phyloP scores from a whole-genome alignment of 345 rosid genomes.

The Cochlearia excelsa region DNA sequence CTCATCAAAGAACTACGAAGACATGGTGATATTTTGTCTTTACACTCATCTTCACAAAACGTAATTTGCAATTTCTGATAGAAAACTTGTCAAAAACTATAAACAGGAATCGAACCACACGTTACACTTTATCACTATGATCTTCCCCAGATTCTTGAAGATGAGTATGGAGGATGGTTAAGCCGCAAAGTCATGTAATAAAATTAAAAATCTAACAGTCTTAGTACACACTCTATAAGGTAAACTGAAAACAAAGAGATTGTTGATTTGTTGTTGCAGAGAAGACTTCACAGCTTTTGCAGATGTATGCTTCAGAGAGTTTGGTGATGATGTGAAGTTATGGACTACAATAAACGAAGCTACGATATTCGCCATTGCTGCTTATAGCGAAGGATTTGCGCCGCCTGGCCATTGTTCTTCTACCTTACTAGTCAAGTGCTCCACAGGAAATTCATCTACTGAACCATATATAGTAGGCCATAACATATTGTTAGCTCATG shows the following conservation, averaged over 20 bases:
- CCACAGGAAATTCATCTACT: slow-evolving; percentile 56
- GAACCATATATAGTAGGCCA: slow-evolving; percentile 71
- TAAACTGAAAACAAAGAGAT: background rate
- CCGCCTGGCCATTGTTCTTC: slow-evolving; percentile 52
- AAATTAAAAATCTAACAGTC: background rate
- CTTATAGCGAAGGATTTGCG: slow-evolving; percentile 32
- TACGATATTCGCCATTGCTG: slow-evolving; percentile 36
- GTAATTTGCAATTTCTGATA: background rate
- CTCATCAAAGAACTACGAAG: slow-evolving; percentile 47
- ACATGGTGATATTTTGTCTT: slow-evolving; percentile 37
- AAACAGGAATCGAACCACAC: slow-evolving; percentile 61
- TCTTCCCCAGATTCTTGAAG: slow-evolving; percentile 70
- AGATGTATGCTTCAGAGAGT: slow-evolving; percentile 71
- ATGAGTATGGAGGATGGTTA: slow-evolving; percentile 75
- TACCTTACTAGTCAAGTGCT: slow-evolving; percentile 28
- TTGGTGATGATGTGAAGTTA: slow-evolving; percentile 59
- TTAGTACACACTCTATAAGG: background rate
- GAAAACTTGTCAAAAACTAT: background rate
- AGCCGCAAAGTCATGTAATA: slow-evolving; percentile 53
- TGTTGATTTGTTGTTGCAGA: slow-evolving; percentile 40
- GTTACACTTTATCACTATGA: slow-evolving; percentile 55
- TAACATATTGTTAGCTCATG: slow-evolving; percentile 68
- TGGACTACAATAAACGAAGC: slow-evolving; percentile 83
- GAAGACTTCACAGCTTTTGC: slow-evolving; percentile 72
- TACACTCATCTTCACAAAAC: background rate